phyloP scores from a whole-genome alignment of 257 asterid species.

The Cynanchum wilfordii region DNA sequence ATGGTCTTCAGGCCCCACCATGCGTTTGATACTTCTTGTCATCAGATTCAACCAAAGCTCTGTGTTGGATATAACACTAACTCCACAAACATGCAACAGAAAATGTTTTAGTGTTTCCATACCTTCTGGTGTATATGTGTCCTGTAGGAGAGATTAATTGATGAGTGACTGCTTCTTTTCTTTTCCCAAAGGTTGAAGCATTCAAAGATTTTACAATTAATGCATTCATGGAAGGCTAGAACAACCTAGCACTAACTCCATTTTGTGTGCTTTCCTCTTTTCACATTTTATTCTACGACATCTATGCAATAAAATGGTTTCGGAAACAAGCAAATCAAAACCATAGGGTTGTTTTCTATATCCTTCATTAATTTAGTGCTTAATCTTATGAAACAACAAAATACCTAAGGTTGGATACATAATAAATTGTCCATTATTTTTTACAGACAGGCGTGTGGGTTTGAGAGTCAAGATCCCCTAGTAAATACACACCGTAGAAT shows the following conservation, averaged over 20 bases:
- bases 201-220: background rate
- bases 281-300: too few relatives aligned
- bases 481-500: too few relatives aligned
- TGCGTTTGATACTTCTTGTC: constrained; percentile 46
- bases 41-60: constrained; percentile 78
- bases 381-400: too few relatives aligned
- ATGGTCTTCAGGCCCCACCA: constrained; percentile 68
- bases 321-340: background rate
- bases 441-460: too few relatives aligned
- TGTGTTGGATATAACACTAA: constrained; percentile 78
- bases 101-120: constrained; percentile 79
- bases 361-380: too few relatives aligned
- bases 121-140: constrained; percentile 86
- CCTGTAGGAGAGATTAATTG: constrained; percentile 41
- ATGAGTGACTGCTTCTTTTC: background rate
- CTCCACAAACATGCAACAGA: constrained; percentile 73
- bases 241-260: background rate
- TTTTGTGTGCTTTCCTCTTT: background rate
- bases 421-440: too few relatives aligned
- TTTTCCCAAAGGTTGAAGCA: background rate
- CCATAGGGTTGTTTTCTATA: too few relatives aligned
- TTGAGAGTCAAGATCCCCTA: too few relatives aligned
- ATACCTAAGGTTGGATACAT: too few relatives aligned
- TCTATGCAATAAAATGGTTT: background rate
- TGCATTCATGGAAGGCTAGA: background rate